These are phyloP conservation scores for Parachlorella kessleri DNA, from an alignment of 139 green algal genomes.

Conservation along the genomic window DNA sequence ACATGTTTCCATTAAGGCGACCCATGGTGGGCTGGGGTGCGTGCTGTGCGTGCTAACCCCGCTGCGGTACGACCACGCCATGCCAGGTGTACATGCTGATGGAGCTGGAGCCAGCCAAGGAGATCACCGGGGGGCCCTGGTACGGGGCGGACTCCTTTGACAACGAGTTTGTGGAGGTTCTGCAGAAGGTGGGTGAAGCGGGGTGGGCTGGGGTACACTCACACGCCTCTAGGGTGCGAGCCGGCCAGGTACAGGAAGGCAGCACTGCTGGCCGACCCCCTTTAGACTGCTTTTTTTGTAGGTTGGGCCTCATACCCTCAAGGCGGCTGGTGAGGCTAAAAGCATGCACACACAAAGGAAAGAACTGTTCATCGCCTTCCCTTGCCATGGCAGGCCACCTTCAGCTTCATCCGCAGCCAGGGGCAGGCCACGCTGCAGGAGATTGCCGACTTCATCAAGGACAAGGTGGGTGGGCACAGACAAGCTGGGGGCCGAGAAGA, in stretches of 20 bases:
- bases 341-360: background rate
- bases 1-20: too few species aligned
- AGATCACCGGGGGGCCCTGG: conserved; percentile 96
- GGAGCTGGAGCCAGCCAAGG: conserved; percentile 86
- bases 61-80: too few species aligned
- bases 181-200: conserved; percentile 31
- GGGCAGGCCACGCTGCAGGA: conserved; percentile 58
- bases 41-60: too few species aligned
- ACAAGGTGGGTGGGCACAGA: conserved; percentile 40
- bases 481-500: too few species aligned
- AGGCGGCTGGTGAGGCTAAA: too few species aligned
- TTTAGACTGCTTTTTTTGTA: too few species aligned
- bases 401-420: conserved; percentile 58
- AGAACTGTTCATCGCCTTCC: background rate
- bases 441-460: conserved; percentile 61
- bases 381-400: conserved; percentile 42
- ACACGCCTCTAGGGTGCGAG: too few species aligned
- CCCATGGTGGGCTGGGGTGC: too few species aligned
- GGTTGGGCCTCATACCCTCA: too few species aligned
- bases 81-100: conserved; percentile 96
- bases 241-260: too few species aligned
- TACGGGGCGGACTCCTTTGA: conserved; percentile 94
- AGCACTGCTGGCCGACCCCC: too few species aligned
- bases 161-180: conserved; percentile 80
- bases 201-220: background rate